phyloP scores from a whole-genome alignment of 495 filamentous ascomycete species.

The Paragyromitra xinjiangensis region DNA sequence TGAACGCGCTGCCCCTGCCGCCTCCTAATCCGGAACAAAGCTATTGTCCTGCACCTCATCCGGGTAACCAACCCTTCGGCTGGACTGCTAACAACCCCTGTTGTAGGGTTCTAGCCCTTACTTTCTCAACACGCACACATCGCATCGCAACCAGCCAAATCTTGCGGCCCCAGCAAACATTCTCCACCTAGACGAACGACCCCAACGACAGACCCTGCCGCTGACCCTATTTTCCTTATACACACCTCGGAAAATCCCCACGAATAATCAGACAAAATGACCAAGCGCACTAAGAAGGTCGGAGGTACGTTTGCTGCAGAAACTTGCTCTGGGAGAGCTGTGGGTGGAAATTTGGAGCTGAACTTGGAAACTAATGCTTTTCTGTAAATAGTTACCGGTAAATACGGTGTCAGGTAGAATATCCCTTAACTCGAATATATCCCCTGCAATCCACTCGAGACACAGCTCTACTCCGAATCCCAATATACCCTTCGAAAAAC shows the following conservation, averaged over 20 bases:
- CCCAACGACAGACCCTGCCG: conserved; percentile 41
- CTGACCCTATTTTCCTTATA: conserved; percentile 30
- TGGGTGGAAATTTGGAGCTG: neutral
- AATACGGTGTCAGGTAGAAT: conserved; percentile 74
- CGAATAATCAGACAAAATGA: conserved; percentile 74
- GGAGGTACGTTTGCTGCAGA: conserved; percentile 66
- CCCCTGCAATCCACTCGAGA: neutral
- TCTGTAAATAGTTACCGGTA: conserved; percentile 66
- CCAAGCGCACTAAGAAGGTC: conserved; percentile 99
- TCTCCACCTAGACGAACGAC: conserved; percentile 21
- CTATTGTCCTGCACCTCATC: neutral
- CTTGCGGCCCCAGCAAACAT: conserved; percentile 8
- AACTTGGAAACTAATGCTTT: conserved; percentile 19
- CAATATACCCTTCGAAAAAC: neutral
- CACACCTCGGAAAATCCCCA: conserved; percentile 17
- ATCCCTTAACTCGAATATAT: conserved; percentile 14
- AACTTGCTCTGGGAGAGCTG: neutral
- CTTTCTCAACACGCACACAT: conserved; percentile 39
- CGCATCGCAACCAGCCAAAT: conserved; percentile 10
- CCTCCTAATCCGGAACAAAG: neutral
- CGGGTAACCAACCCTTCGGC: conserved; percentile 19
- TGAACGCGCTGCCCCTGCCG: conserved; percentile 33
- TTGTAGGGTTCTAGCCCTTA: conserved; percentile 40
- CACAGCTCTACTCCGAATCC: neutral
- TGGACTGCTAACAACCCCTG: conserved; percentile 37